phyloP scores from a whole-genome alignment of 2,329 filamentous ascomycete species.

The Cladosporium austrohemisphaericum region DNA sequence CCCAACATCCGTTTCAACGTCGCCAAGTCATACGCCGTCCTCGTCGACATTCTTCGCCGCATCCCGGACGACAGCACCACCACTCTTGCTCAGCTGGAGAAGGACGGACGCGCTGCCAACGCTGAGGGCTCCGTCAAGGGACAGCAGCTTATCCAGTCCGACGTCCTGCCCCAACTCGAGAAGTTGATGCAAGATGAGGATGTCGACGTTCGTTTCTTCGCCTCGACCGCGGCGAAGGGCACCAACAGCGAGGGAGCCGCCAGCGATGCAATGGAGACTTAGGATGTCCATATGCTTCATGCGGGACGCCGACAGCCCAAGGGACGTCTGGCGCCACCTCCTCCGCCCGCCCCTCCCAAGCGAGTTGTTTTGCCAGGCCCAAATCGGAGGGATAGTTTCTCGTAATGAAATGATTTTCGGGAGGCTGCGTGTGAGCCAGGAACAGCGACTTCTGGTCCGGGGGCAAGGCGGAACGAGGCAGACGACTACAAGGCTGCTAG shows the following conservation, averaged over 20 bases:
- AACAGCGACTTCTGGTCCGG: too few species aligned
- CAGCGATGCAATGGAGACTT: constrained; percentile 35
- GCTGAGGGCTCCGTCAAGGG: constrained; percentile 42
- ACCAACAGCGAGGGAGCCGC: constrained; percentile 27
- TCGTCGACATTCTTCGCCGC: constrained; percentile 88
- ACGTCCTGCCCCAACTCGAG: constrained; percentile 83
- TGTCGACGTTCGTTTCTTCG: constrained; percentile 97
- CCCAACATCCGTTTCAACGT: constrained; percentile 99
- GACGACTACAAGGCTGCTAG: too few species aligned
- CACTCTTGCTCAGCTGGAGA: constrained; percentile 80
- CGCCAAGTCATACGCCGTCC: constrained; percentile 88
- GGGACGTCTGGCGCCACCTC: constrained; percentile 1
- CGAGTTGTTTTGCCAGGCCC: background rate
- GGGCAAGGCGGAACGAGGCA: too few species aligned
- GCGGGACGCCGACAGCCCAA: constrained; percentile 13
- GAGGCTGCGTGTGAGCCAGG: too few species aligned
- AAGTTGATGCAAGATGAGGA: constrained; percentile 97
- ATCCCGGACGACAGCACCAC: constrained; percentile 71
- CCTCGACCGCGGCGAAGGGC: constrained; percentile 73
- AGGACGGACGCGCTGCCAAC: constrained; percentile 59
- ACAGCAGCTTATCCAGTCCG: constrained; percentile 38
- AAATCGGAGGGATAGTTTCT: constrained; percentile 4
- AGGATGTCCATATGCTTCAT: constrained; percentile 19
- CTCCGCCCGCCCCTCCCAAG: too few species aligned
- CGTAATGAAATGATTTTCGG: too few species aligned